Conservation (phyloP, 1,284 basidiomycete species). For the Apiotrichum gracile region DNA sequence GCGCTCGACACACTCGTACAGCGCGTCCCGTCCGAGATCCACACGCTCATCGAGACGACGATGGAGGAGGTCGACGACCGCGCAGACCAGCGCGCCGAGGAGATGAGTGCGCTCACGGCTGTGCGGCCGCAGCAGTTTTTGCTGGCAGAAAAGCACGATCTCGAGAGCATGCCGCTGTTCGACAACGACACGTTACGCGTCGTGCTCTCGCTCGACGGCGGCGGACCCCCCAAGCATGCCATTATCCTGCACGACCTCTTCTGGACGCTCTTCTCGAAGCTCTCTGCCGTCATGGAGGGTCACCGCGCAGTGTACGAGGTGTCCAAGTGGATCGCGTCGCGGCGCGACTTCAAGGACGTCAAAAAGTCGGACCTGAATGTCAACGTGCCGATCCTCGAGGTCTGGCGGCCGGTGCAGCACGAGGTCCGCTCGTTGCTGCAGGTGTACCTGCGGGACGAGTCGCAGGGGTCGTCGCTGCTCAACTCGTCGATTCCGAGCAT, state of each 20-base stretch:
- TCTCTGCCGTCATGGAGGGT: conserved; percentile 92
- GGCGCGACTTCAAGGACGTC: conserved; percentile 78
- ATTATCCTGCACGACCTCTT: conserved; percentile 88
- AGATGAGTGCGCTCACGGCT: conserved; percentile 44
- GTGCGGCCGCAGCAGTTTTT: conserved; percentile 19
- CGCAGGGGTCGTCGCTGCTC: conserved; percentile 65
- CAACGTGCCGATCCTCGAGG: conserved; percentile 67
- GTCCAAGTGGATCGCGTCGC: conserved; percentile 75
- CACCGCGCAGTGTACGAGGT: conserved; percentile 89
- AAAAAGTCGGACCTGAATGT: conserved; percentile 64
- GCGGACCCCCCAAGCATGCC: conserved; percentile 67
- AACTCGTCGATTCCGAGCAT: conserved; percentile 86
- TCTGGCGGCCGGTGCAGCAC: conserved; percentile 86
- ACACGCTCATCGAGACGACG: conserved; percentile 13
- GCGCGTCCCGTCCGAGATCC: conserved; percentile 78
- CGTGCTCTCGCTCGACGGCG: conserved; percentile 65
- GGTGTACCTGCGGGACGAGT: conserved; percentile 87
- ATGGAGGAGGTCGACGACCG: conserved; percentile 18
- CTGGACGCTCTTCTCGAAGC: conserved; percentile 95
- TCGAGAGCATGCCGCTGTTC: conserved; percentile 17
- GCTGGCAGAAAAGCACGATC: conserved; percentile 10
- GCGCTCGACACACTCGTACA: conserved; percentile 81
- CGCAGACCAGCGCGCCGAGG: conserved; percentile 47
- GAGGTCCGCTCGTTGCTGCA: conserved; percentile 85
- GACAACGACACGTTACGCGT: conserved; percentile 54